Percentiles rank a stretch among this genome's conserved stretches.
Conservation (phyloP, 192 early-diverging fungal species). For the Fimicolochytrium jonesii region DNA sequence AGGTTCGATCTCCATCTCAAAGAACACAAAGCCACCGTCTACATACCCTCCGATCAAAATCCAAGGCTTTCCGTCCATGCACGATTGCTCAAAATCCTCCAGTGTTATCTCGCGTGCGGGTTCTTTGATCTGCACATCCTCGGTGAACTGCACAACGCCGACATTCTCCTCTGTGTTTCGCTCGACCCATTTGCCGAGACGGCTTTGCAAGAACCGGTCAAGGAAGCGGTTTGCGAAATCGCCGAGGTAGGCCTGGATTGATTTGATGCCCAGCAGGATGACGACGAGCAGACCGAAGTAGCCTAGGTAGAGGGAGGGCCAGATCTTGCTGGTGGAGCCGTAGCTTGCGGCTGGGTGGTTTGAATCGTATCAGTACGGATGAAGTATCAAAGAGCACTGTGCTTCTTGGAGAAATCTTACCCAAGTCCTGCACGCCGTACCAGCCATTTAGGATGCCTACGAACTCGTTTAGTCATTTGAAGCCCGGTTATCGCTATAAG, state of each 20-base stretch:
- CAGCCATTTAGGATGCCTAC: too few relatives aligned
- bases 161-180: too few relatives aligned
- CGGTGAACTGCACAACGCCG: background rate
- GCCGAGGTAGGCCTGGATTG: too few relatives aligned
- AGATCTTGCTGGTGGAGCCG: background rate
- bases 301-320: background rate
- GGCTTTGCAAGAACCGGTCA: background rate
- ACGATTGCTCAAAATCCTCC: background rate
- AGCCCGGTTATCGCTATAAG: too few relatives aligned
- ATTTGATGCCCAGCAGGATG: background rate
- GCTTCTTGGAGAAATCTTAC: too few relatives aligned
- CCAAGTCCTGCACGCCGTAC: background rate
- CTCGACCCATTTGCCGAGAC: background rate
- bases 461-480: too few relatives aligned
- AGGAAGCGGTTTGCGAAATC: background rate
- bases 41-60: background rate
- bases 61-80: background rate
- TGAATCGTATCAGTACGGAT: too few relatives aligned
- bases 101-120: background rate
- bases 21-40: too few relatives aligned
- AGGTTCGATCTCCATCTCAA: too few relatives aligned
- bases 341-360: conserved; percentile 1
- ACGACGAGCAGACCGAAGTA: conserved; percentile 3
- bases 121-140: background rate
- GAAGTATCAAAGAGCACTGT: too few relatives aligned